These are phyloP conservation scores for Dactylellina haptotyla DNA, from an alignment of 2,329 filamentous ascomycete genomes.

Conservation along the genomic window DNA sequence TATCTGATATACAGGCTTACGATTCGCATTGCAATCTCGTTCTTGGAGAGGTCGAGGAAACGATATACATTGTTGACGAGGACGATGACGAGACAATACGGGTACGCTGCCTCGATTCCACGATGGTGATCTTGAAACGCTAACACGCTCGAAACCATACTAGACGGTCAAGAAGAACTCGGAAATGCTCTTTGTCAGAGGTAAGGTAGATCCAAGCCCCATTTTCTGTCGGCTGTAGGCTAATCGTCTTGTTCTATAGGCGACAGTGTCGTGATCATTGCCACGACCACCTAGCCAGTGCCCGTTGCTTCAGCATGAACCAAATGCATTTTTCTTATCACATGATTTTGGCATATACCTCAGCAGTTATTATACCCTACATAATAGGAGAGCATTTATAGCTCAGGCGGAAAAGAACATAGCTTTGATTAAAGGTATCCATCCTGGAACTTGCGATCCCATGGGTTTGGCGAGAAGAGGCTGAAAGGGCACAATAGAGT, in stretches of 20 bases:
- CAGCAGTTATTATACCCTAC: conserved; percentile 18
- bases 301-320: not conserved
- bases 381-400: conserved; percentile 20
- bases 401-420: conserved; percentile 5
- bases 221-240: conserved; percentile 2
- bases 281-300: conserved; percentile 59
- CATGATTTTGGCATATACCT: not conserved
- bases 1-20: conserved; percentile 78
- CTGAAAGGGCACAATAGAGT: conserved; percentile 15
- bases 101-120: conserved; percentile 65
- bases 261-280: conserved; percentile 78
- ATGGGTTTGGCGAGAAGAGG: too few relatives aligned
- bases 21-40: conserved; percentile 98
- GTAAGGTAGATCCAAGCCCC: conserved; percentile 65
- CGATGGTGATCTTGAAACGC: not conserved
- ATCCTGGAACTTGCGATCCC: too few relatives aligned
- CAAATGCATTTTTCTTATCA: conserved; percentile 18
- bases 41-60: conserved; percentile 95
- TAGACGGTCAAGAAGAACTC: conserved; percentile 96
- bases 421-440: conserved; percentile 9
- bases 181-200: conserved; percentile 98
- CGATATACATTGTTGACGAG: conserved; percentile 89
- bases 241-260: conserved; percentile 64
- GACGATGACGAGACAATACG: conserved; percentile 78
- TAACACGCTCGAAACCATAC: not conserved